Percentiles rank a stretch among this genome's conserved stretches.
Evolutionary conservation across 2,329 filamentous ascomycete species (phyloP).

Genomic region (Aspergillaceae sp.): DNA sequence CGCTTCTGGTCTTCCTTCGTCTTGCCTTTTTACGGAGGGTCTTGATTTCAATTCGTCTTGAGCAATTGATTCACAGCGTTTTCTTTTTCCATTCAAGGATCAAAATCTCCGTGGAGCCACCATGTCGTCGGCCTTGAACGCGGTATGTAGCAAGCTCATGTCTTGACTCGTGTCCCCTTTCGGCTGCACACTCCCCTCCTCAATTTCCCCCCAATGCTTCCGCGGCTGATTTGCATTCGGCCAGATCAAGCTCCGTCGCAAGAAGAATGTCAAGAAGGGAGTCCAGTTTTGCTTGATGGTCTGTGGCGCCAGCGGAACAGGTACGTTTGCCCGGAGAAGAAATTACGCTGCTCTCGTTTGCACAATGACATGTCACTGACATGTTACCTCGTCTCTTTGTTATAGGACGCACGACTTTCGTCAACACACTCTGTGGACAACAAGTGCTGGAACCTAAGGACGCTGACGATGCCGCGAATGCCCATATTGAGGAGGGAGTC

Average conservation of each 20-base stretch:
- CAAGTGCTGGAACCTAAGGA: conserved; percentile 86
- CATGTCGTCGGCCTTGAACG: conserved; percentile 48
- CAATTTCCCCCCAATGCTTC: background rate
- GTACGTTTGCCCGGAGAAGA: conserved; percentile 44
- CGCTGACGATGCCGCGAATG: conserved; percentile 76
- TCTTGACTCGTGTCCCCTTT: conserved; percentile 21
- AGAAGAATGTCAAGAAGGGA: conserved; percentile 99
- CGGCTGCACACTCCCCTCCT: conserved; percentile 11
- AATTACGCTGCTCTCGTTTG: background rate
- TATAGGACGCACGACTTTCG: conserved; percentile 90
- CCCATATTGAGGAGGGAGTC: conserved; percentile 91
- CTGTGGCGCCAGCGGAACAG: conserved; percentile 96
- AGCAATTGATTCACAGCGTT: too few relatives aligned
- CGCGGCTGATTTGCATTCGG: background rate
- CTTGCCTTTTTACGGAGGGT: conserved; percentile 4
- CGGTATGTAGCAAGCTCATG: conserved; percentile 32
- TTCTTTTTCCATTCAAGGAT: too few relatives aligned
- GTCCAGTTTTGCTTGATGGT: conserved; percentile 99
- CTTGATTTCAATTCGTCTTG: too few relatives aligned
- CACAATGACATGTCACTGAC: background rate
- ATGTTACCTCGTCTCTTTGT: conserved; percentile 1
- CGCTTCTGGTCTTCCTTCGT: conserved; percentile 7
- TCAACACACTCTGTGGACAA: conserved; percentile 98
- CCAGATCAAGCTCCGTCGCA: conserved; percentile 92
- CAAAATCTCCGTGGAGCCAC: conserved; percentile 21